Conservation (phyloP, 1,284 basidiomycete genomes). For the Pholiota adiposa region DNA sequence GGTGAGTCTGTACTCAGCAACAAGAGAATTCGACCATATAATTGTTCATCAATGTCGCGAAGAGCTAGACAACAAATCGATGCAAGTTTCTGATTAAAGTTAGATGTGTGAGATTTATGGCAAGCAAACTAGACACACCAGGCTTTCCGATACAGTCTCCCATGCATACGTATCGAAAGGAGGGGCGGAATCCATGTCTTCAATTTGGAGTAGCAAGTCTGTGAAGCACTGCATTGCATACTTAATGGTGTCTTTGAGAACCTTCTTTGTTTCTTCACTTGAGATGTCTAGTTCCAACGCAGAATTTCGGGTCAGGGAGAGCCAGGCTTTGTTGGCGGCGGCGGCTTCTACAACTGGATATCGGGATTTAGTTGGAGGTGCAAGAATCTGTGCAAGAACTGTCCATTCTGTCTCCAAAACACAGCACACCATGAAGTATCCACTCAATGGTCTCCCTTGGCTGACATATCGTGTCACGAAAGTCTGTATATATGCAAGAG, state of each 20-base stretch:
- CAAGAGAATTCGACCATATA: conserved; percentile 75
- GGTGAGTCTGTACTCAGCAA: conserved; percentile 85
- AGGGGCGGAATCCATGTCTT: conserved; percentile 79
- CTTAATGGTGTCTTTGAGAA: conserved; percentile 53
- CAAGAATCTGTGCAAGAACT: conserved; percentile 76
- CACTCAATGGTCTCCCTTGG: conserved; percentile 78
- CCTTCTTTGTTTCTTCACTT: conserved; percentile 44
- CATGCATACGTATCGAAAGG: conserved; percentile 83
- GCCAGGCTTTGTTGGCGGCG: conserved; percentile 83
- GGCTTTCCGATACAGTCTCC: conserved; percentile 85
- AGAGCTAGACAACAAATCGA: conserved; percentile 83
- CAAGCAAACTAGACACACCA: conserved; percentile 47
- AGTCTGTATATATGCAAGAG: conserved; percentile 64
- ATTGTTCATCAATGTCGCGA: conserved; percentile 67
- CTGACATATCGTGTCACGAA: conserved; percentile 80
- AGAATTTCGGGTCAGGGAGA: conserved; percentile 60
- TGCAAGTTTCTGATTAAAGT: conserved; percentile 73
- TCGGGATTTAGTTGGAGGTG: conserved; percentile 38
- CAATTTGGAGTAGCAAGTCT: conserved; percentile 74
- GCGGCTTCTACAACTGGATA: conserved; percentile 65
- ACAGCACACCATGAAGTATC: conserved; percentile 87
- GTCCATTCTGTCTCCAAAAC: conserved; percentile 86
- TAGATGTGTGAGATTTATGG: not conserved
- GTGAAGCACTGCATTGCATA: conserved; percentile 75
- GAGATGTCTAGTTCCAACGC: conserved; percentile 43